These are phyloP conservation scores for Austroboletus niveus DNA, from an alignment of 1,284 basidiomycete genomes.

Conservation along the genomic window DNA sequence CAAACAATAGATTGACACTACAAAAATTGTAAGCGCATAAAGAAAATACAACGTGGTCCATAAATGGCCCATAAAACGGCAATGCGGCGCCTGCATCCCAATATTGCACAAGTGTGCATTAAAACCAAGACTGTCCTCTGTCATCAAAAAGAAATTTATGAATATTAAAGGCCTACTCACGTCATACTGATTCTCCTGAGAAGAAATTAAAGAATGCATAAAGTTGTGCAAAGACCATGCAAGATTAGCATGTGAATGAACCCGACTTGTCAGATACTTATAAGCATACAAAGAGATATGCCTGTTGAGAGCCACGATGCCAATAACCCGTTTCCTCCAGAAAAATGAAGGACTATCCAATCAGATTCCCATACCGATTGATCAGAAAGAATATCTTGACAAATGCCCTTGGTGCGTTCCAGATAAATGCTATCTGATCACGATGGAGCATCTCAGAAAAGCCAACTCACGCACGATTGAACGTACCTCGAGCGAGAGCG, in stretches of 20 bases:
- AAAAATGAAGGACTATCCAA: constrained; percentile 3
- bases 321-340: neutral
- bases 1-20: neutral
- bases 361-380: constrained; percentile 15
- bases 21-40: constrained; percentile 3
- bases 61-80: neutral
- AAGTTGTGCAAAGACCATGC: constrained; percentile 4
- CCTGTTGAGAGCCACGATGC: neutral
- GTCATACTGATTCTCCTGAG: constrained; percentile 21
- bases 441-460: neutral
- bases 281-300: neutral
- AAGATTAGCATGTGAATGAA: constrained; percentile 20
- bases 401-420: constrained; percentile 8
- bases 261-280: neutral
- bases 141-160: neutral
- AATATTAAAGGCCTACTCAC: constrained; percentile 7
- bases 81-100: constrained; percentile 8
- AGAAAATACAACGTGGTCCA: constrained; percentile 10
- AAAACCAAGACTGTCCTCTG: constrained; percentile 18
- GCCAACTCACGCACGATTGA: neutral
- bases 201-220: constrained; percentile 10
- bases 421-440: constrained; percentile 10
- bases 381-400: constrained; percentile 13
- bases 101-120: constrained; percentile 23
- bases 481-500: constrained; percentile 19